Conservation (phyloP, 768 basidiomycete species). For the Fibroporia radiculosa region DNA sequence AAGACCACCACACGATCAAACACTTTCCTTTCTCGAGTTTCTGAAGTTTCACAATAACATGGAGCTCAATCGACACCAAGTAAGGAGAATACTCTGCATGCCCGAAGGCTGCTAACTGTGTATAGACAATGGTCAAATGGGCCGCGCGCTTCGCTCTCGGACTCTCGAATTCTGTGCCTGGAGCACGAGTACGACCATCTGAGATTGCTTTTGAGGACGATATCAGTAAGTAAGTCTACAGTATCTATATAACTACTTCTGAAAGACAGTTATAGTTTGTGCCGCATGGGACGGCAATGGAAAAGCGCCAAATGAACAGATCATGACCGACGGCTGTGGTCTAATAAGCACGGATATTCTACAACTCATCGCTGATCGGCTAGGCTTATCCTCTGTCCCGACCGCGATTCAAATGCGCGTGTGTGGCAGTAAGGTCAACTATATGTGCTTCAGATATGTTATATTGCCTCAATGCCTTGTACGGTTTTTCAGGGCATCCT, state of each 20-base stretch:
- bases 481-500: constrained; percentile 21
- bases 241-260: not conserved
- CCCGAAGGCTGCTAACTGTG: not conserved
- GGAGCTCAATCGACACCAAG: constrained; percentile 41
- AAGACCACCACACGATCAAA: not conserved
- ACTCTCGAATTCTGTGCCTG: constrained; percentile 58
- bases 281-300: constrained; percentile 11
- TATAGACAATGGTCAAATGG: constrained; percentile 57
- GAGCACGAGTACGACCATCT: constrained; percentile 29
- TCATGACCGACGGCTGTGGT: constrained; percentile 71
- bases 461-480: not conserved
- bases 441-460: not conserved
- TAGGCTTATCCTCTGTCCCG: constrained; percentile 16
- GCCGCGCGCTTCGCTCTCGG: constrained; percentile 53
- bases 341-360: constrained; percentile 21
- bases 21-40: constrained; percentile 37
- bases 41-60: constrained; percentile 50
- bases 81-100: constrained; percentile 15
- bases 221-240: constrained; percentile 31
- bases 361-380: not conserved
- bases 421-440: constrained; percentile 22
- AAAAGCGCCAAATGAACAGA: constrained; percentile 21
- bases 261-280: constrained; percentile 17
- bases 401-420: constrained; percentile 24
- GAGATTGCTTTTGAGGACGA: constrained; percentile 38